phyloP scores from a whole-genome alignment of 805 yeast genomes.

The Peterozyma toletana region DNA sequence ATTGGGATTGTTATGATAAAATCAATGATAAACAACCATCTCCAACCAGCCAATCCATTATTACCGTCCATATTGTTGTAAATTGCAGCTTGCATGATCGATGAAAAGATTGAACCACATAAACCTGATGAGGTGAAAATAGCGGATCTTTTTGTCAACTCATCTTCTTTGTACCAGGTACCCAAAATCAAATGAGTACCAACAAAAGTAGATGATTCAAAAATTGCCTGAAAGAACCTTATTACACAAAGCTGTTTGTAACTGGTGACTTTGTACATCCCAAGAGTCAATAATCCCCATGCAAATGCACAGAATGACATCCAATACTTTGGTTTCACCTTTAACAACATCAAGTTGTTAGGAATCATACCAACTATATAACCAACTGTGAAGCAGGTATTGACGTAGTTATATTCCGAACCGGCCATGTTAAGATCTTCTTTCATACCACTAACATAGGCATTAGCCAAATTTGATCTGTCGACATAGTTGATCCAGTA shows the following conservation, averaged over 20 bases:
- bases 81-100: slow-evolving; percentile 52
- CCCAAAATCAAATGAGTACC: slow-evolving; percentile 51
- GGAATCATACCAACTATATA: slow-evolving; percentile 59
- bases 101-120: slow-evolving; percentile 46
- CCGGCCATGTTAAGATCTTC: slow-evolving; percentile 37
- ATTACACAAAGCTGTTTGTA: slow-evolving; percentile 46
- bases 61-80: slow-evolving; percentile 34
- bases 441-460: slow-evolving; percentile 56
- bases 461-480: slow-evolving; percentile 43
- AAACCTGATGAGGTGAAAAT: slow-evolving; percentile 48
- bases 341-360: slow-evolving; percentile 43
- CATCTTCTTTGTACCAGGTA: slow-evolving; percentile 42
- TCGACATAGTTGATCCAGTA: slow-evolving; percentile 48
- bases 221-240: slow-evolving; percentile 53
- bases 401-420: slow-evolving; percentile 41
- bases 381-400: slow-evolving; percentile 54
- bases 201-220: slow-evolving; percentile 49
- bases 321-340: slow-evolving; percentile 45
- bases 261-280: slow-evolving; percentile 38
- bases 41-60: slow-evolving; percentile 49
- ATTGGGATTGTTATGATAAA: slow-evolving; percentile 48
- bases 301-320: slow-evolving; percentile 42
- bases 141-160: slow-evolving; percentile 44
- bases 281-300: slow-evolving; percentile 52
- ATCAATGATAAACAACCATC: slow-evolving; percentile 63